These are phyloP conservation scores for Ampelocalamus luodianensis DNA, from an alignment of 176 grass and related monocot species.

Conservation along the genomic window DNA sequence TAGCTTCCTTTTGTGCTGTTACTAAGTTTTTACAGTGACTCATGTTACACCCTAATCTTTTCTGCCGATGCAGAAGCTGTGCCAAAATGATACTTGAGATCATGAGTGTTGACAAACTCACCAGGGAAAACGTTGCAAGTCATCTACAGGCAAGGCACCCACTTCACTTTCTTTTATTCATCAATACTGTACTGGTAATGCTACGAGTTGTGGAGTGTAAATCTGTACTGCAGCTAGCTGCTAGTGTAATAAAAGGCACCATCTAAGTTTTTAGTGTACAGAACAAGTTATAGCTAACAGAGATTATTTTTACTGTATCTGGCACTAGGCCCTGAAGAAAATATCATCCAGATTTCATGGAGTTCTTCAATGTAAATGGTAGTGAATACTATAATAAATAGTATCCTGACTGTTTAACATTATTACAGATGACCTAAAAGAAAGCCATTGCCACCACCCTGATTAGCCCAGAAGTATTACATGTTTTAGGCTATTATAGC, in stretches of 20 bases:
- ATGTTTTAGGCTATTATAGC: neutral
- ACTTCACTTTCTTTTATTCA: slow-evolving; percentile 13
- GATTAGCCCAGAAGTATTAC: neutral
- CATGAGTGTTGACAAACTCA: slow-evolving; percentile 97
- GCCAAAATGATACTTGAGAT: slow-evolving; percentile 95
- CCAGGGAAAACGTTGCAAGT: slow-evolving; percentile 96
- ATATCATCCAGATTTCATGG: neutral
- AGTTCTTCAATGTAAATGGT: neutral
- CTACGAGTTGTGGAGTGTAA: neutral
- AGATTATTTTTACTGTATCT: neutral
- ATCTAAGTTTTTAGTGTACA: neutral
- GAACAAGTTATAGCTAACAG: neutral
- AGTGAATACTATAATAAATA: slow-evolving; percentile 1
- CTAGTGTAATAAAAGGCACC: neutral
- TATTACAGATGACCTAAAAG: slow-evolving; percentile 7
- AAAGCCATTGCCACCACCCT: neutral
- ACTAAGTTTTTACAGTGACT: neutral
- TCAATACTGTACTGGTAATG: neutral
- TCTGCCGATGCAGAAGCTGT: slow-evolving; percentile 75
- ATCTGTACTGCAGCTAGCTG: slow-evolving; percentile 15
- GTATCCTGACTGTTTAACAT: neutral
- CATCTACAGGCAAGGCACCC: slow-evolving; percentile 78
- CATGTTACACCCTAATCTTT: slow-evolving; percentile 29
- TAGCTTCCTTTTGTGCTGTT: neutral
- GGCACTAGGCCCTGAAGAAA: slow-evolving; percentile 7